These are phyloP conservation scores for Flammula alnicola DNA, from an alignment of 1,284 basidiomycete genomes.

Conservation along the genomic window DNA sequence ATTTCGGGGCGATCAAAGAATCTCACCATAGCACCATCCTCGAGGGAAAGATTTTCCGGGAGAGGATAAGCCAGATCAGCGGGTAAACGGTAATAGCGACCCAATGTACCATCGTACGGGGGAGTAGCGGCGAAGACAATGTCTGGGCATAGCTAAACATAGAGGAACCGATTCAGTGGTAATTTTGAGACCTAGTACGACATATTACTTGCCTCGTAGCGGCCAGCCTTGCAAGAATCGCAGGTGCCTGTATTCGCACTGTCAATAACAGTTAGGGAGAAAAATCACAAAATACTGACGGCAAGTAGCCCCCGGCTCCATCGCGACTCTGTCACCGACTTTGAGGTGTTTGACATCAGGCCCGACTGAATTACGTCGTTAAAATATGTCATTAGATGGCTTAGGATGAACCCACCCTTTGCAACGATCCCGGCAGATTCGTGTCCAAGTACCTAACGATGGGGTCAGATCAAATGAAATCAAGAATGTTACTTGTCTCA, in stretches of 20 bases:
- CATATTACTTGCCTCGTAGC: slow-evolving; percentile 67
- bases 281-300: slow-evolving; percentile 44
- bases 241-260: slow-evolving; percentile 44
- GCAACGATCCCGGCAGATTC: slow-evolving; percentile 63
- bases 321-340: slow-evolving; percentile 85
- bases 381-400: not conserved
- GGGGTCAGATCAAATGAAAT: not conserved
- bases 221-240: slow-evolving; percentile 77
- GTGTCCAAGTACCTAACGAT: slow-evolving; percentile 62
- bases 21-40: slow-evolving; percentile 83
- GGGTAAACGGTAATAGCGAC: slow-evolving; percentile 80
- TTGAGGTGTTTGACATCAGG: slow-evolving; percentile 73
- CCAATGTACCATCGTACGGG: slow-evolving; percentile 87
- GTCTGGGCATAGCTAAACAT: slow-evolving; percentile 68
- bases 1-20: not conserved
- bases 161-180: slow-evolving; percentile 6
- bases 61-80: slow-evolving; percentile 77
- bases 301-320: slow-evolving; percentile 84
- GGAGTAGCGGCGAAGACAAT: slow-evolving; percentile 90
- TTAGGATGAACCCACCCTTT: slow-evolving; percentile 43
- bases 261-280: not conserved
- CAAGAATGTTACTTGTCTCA: not conserved
- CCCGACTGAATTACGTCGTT: slow-evolving; percentile 55
- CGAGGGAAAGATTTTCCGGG: slow-evolving; percentile 74
- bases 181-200: not conserved